Percentiles rank a stretch among this genome's conserved stretches.
phyloP scores from a whole-genome alignment of 2,329 filamentous ascomycete species.

The Cryoendolithus antarcticus region DNA sequence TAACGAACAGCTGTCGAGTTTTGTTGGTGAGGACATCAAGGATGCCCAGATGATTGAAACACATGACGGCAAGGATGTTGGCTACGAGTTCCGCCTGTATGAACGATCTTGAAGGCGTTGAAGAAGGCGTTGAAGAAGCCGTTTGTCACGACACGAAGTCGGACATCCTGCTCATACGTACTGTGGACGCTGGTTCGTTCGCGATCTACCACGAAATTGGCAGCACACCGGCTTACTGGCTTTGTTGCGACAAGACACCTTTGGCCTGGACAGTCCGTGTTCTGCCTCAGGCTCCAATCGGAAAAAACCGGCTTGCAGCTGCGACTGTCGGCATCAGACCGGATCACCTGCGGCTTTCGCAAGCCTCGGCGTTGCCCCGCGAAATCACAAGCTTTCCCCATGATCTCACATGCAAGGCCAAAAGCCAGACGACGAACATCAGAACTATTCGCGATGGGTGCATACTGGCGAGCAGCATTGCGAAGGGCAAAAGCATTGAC shows the following conservation, averaged over 20 bases:
- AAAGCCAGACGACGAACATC: no score
- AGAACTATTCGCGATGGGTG: no score
- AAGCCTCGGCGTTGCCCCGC: no score
- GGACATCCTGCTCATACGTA: not conserved
- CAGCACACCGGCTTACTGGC: not conserved
- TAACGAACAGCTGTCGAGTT: not conserved
- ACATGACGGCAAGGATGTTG: not conserved
- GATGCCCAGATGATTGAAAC: not conserved
- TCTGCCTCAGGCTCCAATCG: no score
- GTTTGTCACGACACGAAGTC: not conserved
- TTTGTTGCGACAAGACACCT: not conserved
- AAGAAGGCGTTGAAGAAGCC: no score
- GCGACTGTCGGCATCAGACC: no score
- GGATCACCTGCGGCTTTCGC: no score
- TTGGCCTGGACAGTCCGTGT: not conserved
- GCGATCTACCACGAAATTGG: not conserved
- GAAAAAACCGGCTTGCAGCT: no score
- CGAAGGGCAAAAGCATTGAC: no score
- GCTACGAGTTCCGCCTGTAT: slow-evolving; percentile 3
- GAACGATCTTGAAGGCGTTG: not conserved
- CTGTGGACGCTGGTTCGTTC: not conserved
- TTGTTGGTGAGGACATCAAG: not conserved
- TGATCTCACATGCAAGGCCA: no score
- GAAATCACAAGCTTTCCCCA: no score
- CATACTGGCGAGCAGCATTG: no score